These are phyloP conservation scores for Trypanosoma avium DNA, from an alignment of 208 protist genomes.

Conservation along the genomic window DNA sequence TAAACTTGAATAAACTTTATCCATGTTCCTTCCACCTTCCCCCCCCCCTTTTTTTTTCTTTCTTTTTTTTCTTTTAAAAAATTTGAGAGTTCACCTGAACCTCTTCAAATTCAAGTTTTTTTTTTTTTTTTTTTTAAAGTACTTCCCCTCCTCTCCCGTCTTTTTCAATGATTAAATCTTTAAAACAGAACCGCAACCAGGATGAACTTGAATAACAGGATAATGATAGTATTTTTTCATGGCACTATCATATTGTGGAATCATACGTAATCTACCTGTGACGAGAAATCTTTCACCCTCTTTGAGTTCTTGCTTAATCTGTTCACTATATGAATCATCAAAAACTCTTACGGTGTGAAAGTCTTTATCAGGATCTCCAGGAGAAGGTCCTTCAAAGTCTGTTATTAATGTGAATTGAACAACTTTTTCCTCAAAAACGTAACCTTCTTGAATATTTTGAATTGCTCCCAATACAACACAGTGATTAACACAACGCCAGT, in stretches of 20 bases:
- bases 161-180: constrained; percentile 13
- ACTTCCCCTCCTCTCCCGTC: background rate
- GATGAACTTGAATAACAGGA: constrained; percentile 80
- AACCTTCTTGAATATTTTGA: constrained; percentile 78
- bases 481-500: constrained; percentile 85
- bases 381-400: constrained; percentile 69
- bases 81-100: no score
- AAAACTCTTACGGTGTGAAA: constrained; percentile 86
- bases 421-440: constrained; percentile 85
- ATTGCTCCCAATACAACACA: constrained; percentile 80
- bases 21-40: no score
- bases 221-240: constrained; percentile 88
- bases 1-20: no score
- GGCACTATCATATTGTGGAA: constrained; percentile 77
- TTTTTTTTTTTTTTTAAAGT: background rate
- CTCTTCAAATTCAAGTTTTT: no score
- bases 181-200: constrained; percentile 49
- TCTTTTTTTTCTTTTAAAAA: background rate
- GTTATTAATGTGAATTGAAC: constrained; percentile 85
- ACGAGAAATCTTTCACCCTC: constrained; percentile 61
- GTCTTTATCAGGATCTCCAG: constrained; percentile 86
- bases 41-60: background rate
- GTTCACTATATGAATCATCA: constrained; percentile 45
- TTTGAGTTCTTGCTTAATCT: constrained; percentile 39
- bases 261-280: constrained; percentile 75